Percentiles rank a stretch among this genome's conserved stretches.
Evolutionary conservation across 2,329 filamentous ascomycete species (phyloP).

Genomic region (Cercospora sp.): DNA sequence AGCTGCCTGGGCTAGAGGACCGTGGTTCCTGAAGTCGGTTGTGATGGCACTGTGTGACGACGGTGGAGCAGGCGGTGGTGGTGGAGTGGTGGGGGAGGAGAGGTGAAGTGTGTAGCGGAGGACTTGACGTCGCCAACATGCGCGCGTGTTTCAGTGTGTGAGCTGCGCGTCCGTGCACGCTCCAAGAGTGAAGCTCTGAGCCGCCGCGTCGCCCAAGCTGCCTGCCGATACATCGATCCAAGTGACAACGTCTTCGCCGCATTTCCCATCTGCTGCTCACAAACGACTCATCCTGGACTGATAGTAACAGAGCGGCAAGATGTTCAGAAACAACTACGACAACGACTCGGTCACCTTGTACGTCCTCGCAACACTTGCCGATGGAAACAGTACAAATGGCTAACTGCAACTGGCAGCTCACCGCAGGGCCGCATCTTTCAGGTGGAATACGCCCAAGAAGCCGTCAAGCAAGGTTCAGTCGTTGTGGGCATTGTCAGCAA

Average conservation of each 20-base stretch:
- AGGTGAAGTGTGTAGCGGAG: neutral
- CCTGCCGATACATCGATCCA: slow-evolving; percentile 3
- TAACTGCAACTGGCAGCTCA: slow-evolving; percentile 62
- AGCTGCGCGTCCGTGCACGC: slow-evolving; percentile 1
- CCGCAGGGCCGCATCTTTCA: slow-evolving; percentile 99
- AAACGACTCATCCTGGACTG: neutral
- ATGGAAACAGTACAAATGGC: slow-evolving; percentile 4
- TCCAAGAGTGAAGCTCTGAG: neutral
- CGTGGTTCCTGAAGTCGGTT: no score
- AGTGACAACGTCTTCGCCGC: neutral
- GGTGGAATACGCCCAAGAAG: slow-evolving; percentile 98
- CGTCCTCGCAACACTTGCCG: slow-evolving; percentile 41
- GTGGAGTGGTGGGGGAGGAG: neutral
- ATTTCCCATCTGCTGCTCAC: neutral
- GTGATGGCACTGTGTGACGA: neutral
- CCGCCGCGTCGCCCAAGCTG: slow-evolving; percentile 4
- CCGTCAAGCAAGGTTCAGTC: slow-evolving; percentile 97
- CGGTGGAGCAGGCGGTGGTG: neutral
- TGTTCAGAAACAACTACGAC: slow-evolving; percentile 99
- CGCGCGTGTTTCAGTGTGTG: neutral
- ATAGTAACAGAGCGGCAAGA: slow-evolving; percentile 41
- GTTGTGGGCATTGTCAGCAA: slow-evolving; percentile 97
- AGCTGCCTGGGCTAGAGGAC: neutral
- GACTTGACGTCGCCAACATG: neutral
- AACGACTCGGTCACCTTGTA: slow-evolving; percentile 99